Evolutionary conservation across 2,329 filamentous ascomycete genomes (phyloP), one percentile per base, ranked within the genome.

Genomic region (Coleophoma eucalyptorum): DNA sequence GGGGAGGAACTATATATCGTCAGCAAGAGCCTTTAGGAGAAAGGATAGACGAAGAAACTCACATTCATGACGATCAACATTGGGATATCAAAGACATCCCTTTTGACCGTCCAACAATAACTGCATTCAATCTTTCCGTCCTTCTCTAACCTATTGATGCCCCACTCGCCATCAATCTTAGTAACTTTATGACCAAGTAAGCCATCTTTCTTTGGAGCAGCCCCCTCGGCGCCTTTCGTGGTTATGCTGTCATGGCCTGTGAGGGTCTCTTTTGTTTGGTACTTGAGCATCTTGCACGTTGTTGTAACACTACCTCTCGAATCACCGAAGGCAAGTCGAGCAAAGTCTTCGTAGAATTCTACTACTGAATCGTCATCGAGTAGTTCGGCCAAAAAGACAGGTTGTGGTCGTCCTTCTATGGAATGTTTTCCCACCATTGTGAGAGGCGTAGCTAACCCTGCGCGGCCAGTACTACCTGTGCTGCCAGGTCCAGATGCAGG

Each of bases 41-140:
- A 6, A 8, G 26, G 10, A 8, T 5, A 26, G 26, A 26, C n/a
- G 41, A 48, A 21, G 18, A 49, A 8, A 86, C 92, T 86, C 69
- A 97, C 94, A 74, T 97, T 97, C 76, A 97, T 93, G 65, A 97
- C 89, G 69, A 97, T 95, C 73, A 97, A 78, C 90, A 97, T 96
- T 19, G 94, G 94, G 69, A 97, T 96, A 72, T 97, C 93, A 73
- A 97, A 97, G 38, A 94, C 90, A 69, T 99, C 94, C 56, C 93
- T 80, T 73, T 96, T 96, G 55, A 97, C 92, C 56, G 90, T 93
- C 92, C 93, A 97, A 73, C 90, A 96, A 72, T 95, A 96, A 62
- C 89, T 91, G 73, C 92, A 97, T 66, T 96, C 89, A 51, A 97
- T 88, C 70, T 94, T 92, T 49, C 92, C 93, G 63, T 96, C 91